Percentiles rank a stretch among this genome's conserved stretches.
These are phyloP conservation scores for Cymbopogon citratus DNA, from an alignment of 176 grass and related monocot species.

Conservation along the genomic window DNA sequence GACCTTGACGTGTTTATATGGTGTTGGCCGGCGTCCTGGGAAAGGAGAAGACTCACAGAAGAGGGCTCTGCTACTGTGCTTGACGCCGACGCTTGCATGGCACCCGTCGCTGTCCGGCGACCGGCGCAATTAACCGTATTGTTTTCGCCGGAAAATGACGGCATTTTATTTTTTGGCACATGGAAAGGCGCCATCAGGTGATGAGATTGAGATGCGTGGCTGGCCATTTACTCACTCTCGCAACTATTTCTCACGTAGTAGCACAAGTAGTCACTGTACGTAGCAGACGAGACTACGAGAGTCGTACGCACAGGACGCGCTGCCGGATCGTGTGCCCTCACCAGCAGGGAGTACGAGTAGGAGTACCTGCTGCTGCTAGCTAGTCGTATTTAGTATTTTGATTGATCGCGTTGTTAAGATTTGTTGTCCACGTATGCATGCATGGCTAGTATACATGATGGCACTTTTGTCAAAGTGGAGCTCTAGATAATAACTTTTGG, in stretches of 20 bases:
- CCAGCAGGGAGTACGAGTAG: too few species aligned
- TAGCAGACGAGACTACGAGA: background rate
- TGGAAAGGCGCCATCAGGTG: conserved; percentile 13
- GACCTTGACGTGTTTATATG: conserved; percentile 1
- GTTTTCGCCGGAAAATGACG: conserved; percentile 11
- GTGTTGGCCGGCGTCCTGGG: background rate
- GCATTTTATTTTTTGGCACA: conserved; percentile 13
- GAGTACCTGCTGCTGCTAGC: too few species aligned
- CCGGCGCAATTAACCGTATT: conserved; percentile 2
- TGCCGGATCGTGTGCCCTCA: too few species aligned
- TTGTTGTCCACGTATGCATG: background rate
- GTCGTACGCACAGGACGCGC: too few species aligned
- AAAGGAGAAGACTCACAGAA: background rate
- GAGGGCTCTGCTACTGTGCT: background rate
- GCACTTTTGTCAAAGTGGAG: background rate
- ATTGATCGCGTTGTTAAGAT: background rate
- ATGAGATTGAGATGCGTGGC: background rate
- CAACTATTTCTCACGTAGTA: background rate
- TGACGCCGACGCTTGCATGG: conserved; percentile 3
- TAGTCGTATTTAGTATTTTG: too few species aligned
- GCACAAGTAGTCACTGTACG: background rate
- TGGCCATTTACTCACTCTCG: background rate
- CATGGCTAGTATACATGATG: background rate
- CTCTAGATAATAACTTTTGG: background rate
- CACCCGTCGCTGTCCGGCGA: conserved; percentile 9